These are phyloP conservation scores for Tylopilus subfusipes DNA, from an alignment of 768 basidiomycete genomes.

Conservation along the genomic window DNA sequence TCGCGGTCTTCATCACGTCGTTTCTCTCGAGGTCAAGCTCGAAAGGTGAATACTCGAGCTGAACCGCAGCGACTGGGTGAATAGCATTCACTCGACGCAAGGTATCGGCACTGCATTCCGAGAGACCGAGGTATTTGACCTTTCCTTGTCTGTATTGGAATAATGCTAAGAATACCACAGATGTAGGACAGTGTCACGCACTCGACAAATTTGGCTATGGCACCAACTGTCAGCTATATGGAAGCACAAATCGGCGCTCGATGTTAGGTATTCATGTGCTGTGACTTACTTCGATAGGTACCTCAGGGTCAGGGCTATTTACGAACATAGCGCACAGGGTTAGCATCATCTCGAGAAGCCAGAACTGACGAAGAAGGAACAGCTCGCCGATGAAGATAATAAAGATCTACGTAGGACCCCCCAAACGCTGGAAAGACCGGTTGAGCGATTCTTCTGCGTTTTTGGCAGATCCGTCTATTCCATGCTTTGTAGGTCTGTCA, in stretches of 20 bases:
- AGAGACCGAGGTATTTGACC: constrained; percentile 50
- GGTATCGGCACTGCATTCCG: constrained; percentile 45
- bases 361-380: background rate
- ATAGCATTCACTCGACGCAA: constrained; percentile 49
- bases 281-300: constrained; percentile 1
- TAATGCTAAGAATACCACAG: background rate
- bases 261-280: background rate
- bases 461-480: constrained; percentile 38
- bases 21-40: constrained; percentile 39
- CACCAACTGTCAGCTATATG: constrained; percentile 39
- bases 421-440: constrained; percentile 40
- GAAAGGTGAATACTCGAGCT: constrained; percentile 53
- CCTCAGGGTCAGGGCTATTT: constrained; percentile 1
- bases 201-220: constrained; percentile 53
- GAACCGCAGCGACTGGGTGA: constrained; percentile 48
- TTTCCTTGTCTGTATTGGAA: constrained; percentile 29
- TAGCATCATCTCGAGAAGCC: background rate
- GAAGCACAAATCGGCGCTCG: background rate
- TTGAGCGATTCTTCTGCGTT: constrained; percentile 39
- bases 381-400: constrained; percentile 1
- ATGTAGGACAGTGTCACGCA: constrained; percentile 16
- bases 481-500: constrained; percentile 12
- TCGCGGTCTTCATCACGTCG: background rate
- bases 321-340: background rate
- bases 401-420: constrained; percentile 18